These are phyloP conservation scores for Ophiocordyceps camponoti-leonardi DNA, from an alignment of 2,329 filamentous ascomycete genomes.

Conservation along the genomic window DNA sequence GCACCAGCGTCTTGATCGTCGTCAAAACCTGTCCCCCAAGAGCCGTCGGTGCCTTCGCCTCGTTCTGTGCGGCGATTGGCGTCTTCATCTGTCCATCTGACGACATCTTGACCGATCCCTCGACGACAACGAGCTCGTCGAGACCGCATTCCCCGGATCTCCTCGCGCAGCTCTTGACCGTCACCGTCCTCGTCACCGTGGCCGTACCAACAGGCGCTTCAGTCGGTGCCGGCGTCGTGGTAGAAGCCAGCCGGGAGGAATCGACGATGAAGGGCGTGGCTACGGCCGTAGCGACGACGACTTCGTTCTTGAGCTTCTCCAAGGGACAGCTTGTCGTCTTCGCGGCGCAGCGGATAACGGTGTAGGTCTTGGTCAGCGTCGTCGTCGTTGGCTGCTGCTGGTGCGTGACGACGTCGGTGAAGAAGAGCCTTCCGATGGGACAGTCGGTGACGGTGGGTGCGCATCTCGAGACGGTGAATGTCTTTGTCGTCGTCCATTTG, in stretches of 20 bases:
- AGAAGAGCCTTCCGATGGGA: slow-evolving; percentile 12
- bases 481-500: background rate
- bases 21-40: background rate
- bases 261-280: too few species aligned
- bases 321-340: slow-evolving; percentile 39
- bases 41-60: background rate
- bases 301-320: slow-evolving; percentile 4
- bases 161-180: background rate
- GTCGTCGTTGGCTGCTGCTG: background rate
- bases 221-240: background rate
- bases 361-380: background rate
- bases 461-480: slow-evolving; percentile 19
- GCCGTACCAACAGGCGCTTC: background rate
- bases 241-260: background rate
- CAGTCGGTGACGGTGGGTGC: slow-evolving; percentile 40
- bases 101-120: background rate
- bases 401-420: background rate
- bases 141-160: background rate
- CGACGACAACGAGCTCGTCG: background rate
- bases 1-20: background rate
- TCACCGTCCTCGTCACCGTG: background rate
- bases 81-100: background rate
- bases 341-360: slow-evolving; percentile 31
- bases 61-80: background rate
- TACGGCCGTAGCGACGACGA: slow-evolving; percentile 5